Conservation (phyloP, 1,139 yeast genomes). For the Martiniozyma asiatica region DNA sequence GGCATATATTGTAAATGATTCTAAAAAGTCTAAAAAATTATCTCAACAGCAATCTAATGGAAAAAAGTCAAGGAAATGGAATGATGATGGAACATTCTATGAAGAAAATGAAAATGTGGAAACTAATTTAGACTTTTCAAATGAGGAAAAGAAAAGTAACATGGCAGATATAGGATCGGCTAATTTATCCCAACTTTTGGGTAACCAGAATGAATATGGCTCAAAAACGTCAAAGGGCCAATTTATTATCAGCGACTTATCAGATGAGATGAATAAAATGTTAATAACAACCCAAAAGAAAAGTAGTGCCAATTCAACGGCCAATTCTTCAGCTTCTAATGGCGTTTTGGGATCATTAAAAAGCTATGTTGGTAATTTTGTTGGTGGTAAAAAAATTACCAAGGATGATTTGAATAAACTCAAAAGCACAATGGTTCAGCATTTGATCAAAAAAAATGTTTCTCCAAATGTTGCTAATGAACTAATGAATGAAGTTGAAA, state of each 20-base stretch:
- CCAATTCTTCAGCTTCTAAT: constrained; percentile 16
- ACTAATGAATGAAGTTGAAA: constrained; percentile 45
- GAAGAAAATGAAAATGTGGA: constrained; percentile 26
- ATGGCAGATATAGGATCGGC: constrained; percentile 8
- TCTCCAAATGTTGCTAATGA: constrained; percentile 48
- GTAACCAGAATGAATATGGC: constrained; percentile 33
- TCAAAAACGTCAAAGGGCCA: constrained; percentile 33
- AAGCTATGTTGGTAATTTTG: constrained; percentile 24
- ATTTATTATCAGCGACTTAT: constrained; percentile 37
- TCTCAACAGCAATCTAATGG: constrained; percentile 2
- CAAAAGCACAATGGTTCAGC: constrained; percentile 32
- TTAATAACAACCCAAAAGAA: constrained; percentile 17
- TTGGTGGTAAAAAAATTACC: constrained; percentile 51
- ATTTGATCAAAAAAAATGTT: constrained; percentile 38
- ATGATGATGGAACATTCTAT: constrained; percentile 35
- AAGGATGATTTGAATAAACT: constrained; percentile 33
- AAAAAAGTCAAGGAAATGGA: constrained; percentile 35
- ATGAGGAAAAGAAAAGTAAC: constrained; percentile 6
- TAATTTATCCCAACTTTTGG: constrained; percentile 22
- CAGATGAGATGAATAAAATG: constrained; percentile 32
- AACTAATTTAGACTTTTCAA: constrained; percentile 35
- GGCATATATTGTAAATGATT: constrained; percentile 2
- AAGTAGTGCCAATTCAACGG: constrained; percentile 13
- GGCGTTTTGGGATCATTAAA: constrained; percentile 43
- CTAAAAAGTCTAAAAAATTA: constrained; percentile 6